Evolutionary conservation across 2,329 filamentous ascomycete genomes (phyloP).

Genomic region (Aspergillus fischeri): DNA sequence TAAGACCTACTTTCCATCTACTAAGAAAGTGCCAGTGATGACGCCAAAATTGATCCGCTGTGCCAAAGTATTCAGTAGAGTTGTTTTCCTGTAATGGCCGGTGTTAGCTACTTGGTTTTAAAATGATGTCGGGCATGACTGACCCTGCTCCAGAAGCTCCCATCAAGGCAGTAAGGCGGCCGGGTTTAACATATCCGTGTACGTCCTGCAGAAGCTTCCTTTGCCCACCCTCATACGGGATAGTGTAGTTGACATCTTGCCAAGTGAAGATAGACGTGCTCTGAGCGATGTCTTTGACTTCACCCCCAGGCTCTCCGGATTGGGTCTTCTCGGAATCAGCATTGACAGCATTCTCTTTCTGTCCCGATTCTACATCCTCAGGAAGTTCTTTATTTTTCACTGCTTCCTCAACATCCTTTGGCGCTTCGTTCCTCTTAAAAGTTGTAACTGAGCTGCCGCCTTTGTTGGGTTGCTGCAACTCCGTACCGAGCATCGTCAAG

Average conservation of each 20-base stretch:
- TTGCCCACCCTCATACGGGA: constrained; percentile 42
- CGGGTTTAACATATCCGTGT: constrained; percentile 70
- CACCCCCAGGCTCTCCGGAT: constrained; percentile 17
- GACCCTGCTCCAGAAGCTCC: constrained; percentile 62
- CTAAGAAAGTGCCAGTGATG: constrained; percentile 41
- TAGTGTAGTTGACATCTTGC: constrained; percentile 75
- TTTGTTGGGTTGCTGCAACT: constrained; percentile 71
- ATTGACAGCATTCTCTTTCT: constrained; percentile 16
- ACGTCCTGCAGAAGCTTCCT: constrained; percentile 55
- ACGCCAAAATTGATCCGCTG: constrained; percentile 44
- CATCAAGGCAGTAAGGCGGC: constrained; percentile 75
- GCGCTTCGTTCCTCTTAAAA: constrained; percentile 65
- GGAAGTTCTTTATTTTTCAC: constrained; percentile 47
- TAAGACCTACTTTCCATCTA: constrained; percentile 39
- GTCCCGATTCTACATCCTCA: constrained; percentile 50
- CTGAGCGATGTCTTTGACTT: constrained; percentile 52
- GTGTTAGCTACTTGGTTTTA: background rate
- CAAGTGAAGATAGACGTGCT: constrained; percentile 76
- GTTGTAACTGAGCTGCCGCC: constrained; percentile 78
- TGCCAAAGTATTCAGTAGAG: constrained; percentile 45
- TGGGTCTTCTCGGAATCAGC: constrained; percentile 16
- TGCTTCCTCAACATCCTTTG: constrained; percentile 53
- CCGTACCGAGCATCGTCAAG: constrained; percentile 73
- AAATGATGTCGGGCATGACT: constrained; percentile 5
- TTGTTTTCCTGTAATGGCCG: constrained; percentile 41